Evolutionary conservation across 139 green algal genomes (phyloP).

Genomic region (Chlamydomonas eustigma): DNA sequence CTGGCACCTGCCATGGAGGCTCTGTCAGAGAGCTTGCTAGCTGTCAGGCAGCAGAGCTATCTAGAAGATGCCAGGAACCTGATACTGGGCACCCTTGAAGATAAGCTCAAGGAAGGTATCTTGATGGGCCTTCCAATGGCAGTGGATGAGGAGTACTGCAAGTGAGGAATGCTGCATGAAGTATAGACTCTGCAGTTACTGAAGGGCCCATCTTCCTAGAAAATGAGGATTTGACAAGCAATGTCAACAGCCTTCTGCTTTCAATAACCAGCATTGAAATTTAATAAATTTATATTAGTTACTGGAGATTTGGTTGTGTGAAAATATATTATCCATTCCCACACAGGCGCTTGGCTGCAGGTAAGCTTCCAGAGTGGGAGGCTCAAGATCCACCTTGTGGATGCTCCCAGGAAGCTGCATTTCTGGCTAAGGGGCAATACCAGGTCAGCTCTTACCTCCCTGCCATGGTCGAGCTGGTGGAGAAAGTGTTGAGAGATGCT

Average conservation of each 20-base stretch:
- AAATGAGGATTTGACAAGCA: no score
- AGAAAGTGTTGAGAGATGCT: not conserved
- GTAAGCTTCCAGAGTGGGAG: conserved; percentile 10
- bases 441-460: not conserved
- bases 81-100: conserved; percentile 4
- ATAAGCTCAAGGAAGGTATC: not conserved
- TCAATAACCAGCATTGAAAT: no score
- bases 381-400: not conserved
- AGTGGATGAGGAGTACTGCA: conserved; percentile 5
- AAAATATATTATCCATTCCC: no score
- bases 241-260: no score
- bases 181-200: no score
- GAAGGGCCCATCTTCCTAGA: no score
- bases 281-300: no score
- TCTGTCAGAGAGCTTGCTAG: conserved; percentile 19
- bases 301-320: no score
- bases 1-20: conserved; percentile 24
- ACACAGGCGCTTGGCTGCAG: not conserved
- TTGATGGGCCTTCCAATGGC: not conserved
- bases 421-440: not conserved
- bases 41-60: conserved; percentile 26
- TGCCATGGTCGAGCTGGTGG: not conserved
- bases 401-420: not conserved
- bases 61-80: conserved; percentile 20
- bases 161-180: not conserved